These are phyloP conservation scores for Cladosporium sphaerospermum DNA, from an alignment of 2,329 filamentous ascomycete species.

Conservation along the genomic window DNA sequence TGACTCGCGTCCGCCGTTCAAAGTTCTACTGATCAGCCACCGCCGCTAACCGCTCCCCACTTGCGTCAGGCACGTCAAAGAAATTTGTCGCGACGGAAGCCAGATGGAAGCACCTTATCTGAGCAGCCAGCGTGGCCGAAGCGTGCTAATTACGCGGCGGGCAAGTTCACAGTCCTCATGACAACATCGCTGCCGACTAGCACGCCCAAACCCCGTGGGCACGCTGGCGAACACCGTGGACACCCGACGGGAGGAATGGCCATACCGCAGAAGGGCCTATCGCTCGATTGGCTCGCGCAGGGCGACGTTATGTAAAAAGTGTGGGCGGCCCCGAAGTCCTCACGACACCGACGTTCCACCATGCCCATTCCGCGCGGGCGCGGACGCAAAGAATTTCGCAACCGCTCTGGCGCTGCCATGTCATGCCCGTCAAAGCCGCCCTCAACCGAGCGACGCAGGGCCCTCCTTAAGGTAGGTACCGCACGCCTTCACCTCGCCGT, in stretches of 20 bases:
- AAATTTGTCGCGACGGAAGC: too few relatives aligned
- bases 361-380: background rate
- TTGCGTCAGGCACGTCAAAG: too few relatives aligned
- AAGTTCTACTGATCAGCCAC: too few relatives aligned
- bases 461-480: background rate
- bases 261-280: constrained; percentile 6
- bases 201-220: constrained; percentile 3
- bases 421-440: constrained; percentile 6
- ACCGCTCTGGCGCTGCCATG: background rate
- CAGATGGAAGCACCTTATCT: too few relatives aligned
- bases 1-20: too few relatives aligned
- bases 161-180: too few relatives aligned
- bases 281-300: background rate
- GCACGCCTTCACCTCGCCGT: background rate
- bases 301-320: constrained; percentile 4
- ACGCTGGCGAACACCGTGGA: background rate
- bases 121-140: too few relatives aligned
- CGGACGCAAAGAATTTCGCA: background rate
- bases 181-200: background rate
- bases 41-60: too few relatives aligned
- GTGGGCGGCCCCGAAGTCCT: constrained; percentile 2
- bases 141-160: too few relatives aligned
- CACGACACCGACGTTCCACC: constrained; percentile 1
- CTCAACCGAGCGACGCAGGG: constrained; percentile 6
- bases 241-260: too few relatives aligned